Evolutionary conservation across 805 yeast genomes (phyloP).

Genomic region (Sugiyamaella lignohabitans): DNA sequence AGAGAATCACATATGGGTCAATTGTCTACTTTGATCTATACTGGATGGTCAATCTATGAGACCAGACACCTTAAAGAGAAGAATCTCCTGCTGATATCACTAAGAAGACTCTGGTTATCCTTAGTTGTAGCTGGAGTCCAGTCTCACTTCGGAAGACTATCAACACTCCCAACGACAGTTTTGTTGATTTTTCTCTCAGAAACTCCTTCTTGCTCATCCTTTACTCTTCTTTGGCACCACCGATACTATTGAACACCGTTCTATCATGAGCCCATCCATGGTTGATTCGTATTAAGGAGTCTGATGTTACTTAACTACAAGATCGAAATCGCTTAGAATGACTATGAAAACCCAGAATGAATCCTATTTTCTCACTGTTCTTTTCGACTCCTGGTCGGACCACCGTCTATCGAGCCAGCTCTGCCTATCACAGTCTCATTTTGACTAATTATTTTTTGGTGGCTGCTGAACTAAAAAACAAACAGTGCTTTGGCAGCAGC

Average conservation of each 20-base stretch:
- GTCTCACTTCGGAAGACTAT: constrained; percentile 75
- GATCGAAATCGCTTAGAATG: constrained; percentile 83
- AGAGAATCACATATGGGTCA: constrained; percentile 47
- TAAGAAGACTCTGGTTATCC: constrained; percentile 66
- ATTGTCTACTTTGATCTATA: constrained; percentile 48
- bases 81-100: constrained; percentile 45
- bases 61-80: constrained; percentile 32
- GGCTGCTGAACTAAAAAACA: too few species aligned
- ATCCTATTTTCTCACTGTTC: too few species aligned
- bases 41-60: constrained; percentile 46
- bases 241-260: constrained; percentile 82
- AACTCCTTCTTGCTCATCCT: constrained; percentile 94
- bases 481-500: too few species aligned
- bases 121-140: constrained; percentile 90
- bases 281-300: constrained; percentile 67
- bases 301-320: constrained; percentile 79
- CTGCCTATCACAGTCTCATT: too few species aligned
- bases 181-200: constrained; percentile 85
- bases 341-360: constrained; percentile 62
- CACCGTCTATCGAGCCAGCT: too few species aligned
- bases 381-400: too few species aligned
- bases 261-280: constrained; percentile 91
- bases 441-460: too few species aligned
- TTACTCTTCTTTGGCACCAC: constrained; percentile 90
- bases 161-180: constrained; percentile 83